These are phyloP conservation scores for Phytophthora pluvialis DNA, from an alignment of 352 stramenopile species.

Conservation along the genomic window DNA sequence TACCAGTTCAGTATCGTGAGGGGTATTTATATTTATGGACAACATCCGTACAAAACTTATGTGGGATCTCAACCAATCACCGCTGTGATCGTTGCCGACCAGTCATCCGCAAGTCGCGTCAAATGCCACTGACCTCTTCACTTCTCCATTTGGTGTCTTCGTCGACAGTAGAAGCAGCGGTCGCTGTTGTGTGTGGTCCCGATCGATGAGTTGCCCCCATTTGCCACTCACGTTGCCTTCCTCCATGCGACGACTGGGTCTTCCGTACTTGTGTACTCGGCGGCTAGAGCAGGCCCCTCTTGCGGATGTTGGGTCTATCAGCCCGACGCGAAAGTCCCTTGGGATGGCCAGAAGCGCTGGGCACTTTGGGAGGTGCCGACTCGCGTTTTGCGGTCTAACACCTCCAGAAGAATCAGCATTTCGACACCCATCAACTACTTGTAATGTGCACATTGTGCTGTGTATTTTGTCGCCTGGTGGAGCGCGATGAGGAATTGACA, in stretches of 20 bases:
- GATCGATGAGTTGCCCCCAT: slow-evolving; percentile 38
- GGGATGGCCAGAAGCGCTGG: slow-evolving; percentile 73
- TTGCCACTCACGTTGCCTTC: slow-evolving; percentile 72
- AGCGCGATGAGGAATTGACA: slow-evolving; percentile 52
- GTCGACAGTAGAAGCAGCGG: background rate
- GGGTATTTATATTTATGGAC: background rate
- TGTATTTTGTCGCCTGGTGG: slow-evolving; percentile 3
- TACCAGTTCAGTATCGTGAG: background rate
- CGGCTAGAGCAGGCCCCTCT: slow-evolving; percentile 70
- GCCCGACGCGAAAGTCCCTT: slow-evolving; percentile 74
- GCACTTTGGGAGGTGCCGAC: slow-evolving; percentile 65
- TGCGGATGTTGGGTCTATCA: slow-evolving; percentile 83
- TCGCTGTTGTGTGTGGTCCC: slow-evolving; percentile 7
- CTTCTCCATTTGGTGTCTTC: slow-evolving; percentile 16
- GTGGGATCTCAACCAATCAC: slow-evolving; percentile 8
- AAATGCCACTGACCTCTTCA: background rate
- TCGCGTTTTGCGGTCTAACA: slow-evolving; percentile 66
- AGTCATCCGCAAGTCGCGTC: slow-evolving; percentile 8
- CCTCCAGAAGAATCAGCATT: slow-evolving; percentile 83
- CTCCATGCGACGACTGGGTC: slow-evolving; percentile 59
- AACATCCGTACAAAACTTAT: background rate
- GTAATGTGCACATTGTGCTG: slow-evolving; percentile 11
- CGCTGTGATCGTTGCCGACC: slow-evolving; percentile 4
- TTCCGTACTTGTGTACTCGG: slow-evolving; percentile 59
- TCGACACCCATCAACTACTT: slow-evolving; percentile 47